These are phyloP conservation scores for Xanthoconium stramineum DNA, from an alignment of 768 basidiomycete species.

Conservation along the genomic window DNA sequence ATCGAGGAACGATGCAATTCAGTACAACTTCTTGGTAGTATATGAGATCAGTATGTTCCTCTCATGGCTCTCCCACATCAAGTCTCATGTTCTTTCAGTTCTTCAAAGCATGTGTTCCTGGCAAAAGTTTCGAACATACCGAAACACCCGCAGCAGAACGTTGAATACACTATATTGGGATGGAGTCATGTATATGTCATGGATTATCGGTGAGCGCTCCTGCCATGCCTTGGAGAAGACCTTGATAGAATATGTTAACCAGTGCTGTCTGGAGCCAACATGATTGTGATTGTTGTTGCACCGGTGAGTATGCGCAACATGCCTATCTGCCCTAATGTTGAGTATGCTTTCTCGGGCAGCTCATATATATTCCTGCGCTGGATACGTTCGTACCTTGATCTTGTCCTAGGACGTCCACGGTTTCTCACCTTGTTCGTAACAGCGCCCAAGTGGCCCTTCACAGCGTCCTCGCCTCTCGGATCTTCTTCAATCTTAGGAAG, in stretches of 20 bases:
- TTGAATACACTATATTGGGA: conserved; percentile 27
- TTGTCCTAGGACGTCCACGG: too few species aligned
- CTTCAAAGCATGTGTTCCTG: conserved; percentile 25
- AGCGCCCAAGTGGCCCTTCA: conserved; percentile 30
- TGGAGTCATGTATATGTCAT: conserved; percentile 26
- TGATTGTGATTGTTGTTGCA: conserved; percentile 14
- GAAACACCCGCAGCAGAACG: conserved; percentile 9
- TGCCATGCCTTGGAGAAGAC: neutral
- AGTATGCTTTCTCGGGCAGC: neutral
- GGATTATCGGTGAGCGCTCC: conserved; percentile 16
- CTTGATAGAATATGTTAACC: neutral
- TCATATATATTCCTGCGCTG: conserved; percentile 13
- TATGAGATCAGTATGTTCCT: conserved; percentile 23
- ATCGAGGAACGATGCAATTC: conserved; percentile 11
- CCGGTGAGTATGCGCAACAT: conserved; percentile 13
- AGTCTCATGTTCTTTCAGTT: conserved; percentile 10
- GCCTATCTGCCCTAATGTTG: neutral
- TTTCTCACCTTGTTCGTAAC: conserved; percentile 8
- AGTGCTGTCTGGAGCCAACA: conserved; percentile 17
- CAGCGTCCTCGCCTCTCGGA: conserved; percentile 25
- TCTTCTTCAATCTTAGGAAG: conserved; percentile 27
- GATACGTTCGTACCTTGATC: conserved; percentile 20
- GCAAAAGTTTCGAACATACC: conserved; percentile 24
- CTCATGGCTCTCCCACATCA: neutral
- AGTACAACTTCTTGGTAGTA: conserved; percentile 15